Base-by-base conservation (phyloP, 2,329 filamentous ascomycete species). In the Coniochaeta sp. region DNA sequence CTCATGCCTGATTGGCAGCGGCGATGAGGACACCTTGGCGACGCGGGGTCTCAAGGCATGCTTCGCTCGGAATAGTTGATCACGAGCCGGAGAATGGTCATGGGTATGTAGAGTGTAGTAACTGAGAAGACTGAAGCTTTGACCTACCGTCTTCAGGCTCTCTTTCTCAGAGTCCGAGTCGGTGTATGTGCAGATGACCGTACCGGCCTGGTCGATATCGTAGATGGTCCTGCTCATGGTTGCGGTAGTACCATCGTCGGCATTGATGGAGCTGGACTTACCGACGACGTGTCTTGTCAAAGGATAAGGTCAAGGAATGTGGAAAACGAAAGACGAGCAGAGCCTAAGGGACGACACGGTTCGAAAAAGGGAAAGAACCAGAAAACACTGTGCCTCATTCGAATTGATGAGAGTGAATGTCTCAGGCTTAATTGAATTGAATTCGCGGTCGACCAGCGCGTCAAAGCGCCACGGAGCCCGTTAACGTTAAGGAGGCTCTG, bases 191-290 rank as follows among this genome's bases (percentile, higher is more conserved):
- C 66, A 71, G 59, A 74, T 68, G 64, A 74, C 70, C 60, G 73
- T 69, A 64, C 73, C 73, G 63, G 73, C 72, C 63, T 71, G 68
- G 65, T 75, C 71, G 59, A 75, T 71, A 62, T 75, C 73, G 64
- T 66, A 72, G 62, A 71, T 66, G 24, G 43, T 63, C 60, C 65
- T 67, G 31, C 31, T 70, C 69, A 72, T 72, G 55, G 58, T 66
- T 63, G 38, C 58, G 64, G 57, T 58, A 31, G 47, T 52, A 52
- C 47, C 47, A 52, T 52, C 47, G 47, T 52, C 47, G 47, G 31
- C 24, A 12, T 16, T 52, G 47, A 52, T 52, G 47, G n/a, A 28
- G 24, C 12, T 52, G 47, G n/a, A 52, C 47, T 52, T 52, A 52
- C 47, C 24, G 47, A 50, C 14, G n/a, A n/a, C n/a, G n/a, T 52